Conservation (phyloP, 768 basidiomycete species). For the Trametopsis cervina region DNA sequence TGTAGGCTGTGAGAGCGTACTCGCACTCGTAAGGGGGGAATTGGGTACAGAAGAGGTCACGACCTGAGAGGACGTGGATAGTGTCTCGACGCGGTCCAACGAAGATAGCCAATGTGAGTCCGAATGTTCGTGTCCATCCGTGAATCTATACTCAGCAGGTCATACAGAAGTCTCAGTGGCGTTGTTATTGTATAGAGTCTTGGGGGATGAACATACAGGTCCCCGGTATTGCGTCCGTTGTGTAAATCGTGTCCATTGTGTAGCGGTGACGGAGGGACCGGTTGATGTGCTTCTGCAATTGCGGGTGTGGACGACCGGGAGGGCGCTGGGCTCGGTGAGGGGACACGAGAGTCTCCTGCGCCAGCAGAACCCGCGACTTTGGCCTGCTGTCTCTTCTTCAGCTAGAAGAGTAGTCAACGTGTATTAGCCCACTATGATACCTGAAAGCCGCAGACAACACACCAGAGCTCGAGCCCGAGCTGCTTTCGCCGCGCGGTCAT, state of each 20-base stretch:
- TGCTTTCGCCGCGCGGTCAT: slow-evolving; percentile 75
- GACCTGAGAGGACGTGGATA: slow-evolving; percentile 19
- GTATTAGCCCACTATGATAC: no score
- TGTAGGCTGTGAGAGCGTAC: slow-evolving; percentile 7
- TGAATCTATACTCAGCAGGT: slow-evolving; percentile 29
- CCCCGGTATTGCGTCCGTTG: slow-evolving; percentile 31
- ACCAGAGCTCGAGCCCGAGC: slow-evolving; percentile 84
- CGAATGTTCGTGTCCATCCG: slow-evolving; percentile 29
- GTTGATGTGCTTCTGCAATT: slow-evolving; percentile 16
- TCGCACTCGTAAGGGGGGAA: slow-evolving; percentile 7
- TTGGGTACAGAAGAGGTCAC: slow-evolving; percentile 25
- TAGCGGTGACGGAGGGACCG: slow-evolving; percentile 9
- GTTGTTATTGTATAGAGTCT: not conserved
- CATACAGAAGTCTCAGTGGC: not conserved
- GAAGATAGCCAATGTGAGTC: slow-evolving; percentile 56
- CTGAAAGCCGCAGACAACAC: no score
- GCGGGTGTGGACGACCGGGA: slow-evolving; percentile 30
- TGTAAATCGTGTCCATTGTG: no score
- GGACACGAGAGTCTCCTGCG: slow-evolving; percentile 27
- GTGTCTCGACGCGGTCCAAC: slow-evolving; percentile 38
- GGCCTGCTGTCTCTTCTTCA: slow-evolving; percentile 78
- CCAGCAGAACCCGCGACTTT: slow-evolving; percentile 40
- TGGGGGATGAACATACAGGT: slow-evolving; percentile 50
- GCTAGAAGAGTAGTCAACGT: no score
- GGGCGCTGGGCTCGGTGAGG: slow-evolving; percentile 40